Evolutionary conservation across 164 flowering plant species (phyloP), one percentile per base, ranked within the genome.

Genomic region (Vitis labrusca): DNA sequence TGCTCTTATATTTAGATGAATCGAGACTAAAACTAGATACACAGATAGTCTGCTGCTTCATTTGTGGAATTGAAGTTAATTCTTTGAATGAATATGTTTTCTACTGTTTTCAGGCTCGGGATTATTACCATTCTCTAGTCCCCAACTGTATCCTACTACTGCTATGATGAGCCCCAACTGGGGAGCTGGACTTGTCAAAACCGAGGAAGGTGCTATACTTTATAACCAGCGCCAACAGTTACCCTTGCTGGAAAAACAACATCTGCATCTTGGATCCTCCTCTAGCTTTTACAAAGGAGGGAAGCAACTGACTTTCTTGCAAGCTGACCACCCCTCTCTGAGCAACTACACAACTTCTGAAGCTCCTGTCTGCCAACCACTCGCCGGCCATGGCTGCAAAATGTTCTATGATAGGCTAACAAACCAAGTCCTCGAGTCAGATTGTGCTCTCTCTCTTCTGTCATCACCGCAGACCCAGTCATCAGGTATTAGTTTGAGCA

Each of bases 391-490:
- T 50, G 51, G 77, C 64, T 71, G 70, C 10, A 61, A 59, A 1
- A 61, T 81, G 66, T 79, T 78, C 67, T 61, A 69, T n/a, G 77
- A 81, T 67, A 75, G 79, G 73, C 61, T 80, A 64, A 67, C 77
- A 32, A 69, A 63, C 64, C 79, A 63, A 70, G 77, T 73, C 64
- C 75, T 65, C 0, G 84, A 84, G 71, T 76, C 89, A 32, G 85
- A 86, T 72, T 82, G 91, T 88, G 94, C 94, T 89, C 94, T 89
- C 94, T 88, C 94, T 89, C 91, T 89, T 88, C 94, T 89, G 94
- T 89, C 94, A 88, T 82, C 86, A 52, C 81, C 80, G 13, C 75
- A 66, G 56, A 69, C 77, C 57, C 89, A 76, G 67, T 73, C 80
- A 64, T 72, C 84, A 23, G 79, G 81, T 63, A 73, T 72, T 66